Evolutionary conservation across 2,329 filamentous ascomycete genomes (phyloP), one percentile per base, ranked within the genome.

Genomic region (Aspergillus fijiensis): DNA sequence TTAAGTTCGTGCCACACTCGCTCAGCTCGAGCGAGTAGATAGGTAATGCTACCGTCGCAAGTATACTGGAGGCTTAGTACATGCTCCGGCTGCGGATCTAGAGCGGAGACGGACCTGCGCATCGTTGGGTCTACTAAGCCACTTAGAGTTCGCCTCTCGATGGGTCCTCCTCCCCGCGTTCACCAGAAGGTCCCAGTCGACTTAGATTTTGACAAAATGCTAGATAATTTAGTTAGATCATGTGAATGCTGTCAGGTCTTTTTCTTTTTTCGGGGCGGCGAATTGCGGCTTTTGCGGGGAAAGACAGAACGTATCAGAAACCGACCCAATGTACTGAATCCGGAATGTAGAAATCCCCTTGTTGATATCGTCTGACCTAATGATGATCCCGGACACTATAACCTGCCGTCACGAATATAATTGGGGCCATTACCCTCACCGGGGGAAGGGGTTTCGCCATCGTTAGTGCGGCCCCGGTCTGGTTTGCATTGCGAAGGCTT

Each of bases 261-360:
- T 64, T 68, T 64, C 55, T 63, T 63, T 68, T 63, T 65, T 64
- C 42, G 62, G 62, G 64, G 65, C 63, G 63, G 65, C 67, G 64
- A 65, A 67, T 65, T 67, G 65, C 67, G 67, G 66, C 65, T 69
- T 68, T 69, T 70, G 67, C 64, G 67, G 68, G 67, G 68, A 66
- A 70, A 67, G 42, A 51, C 60, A 63, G 60, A 63, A 54, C 67
- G 68, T 70, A 69, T 70, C 68, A 70, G 62, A 62, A 58, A 60
- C 55, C 58, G 59, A 61, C 56, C 60, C 61, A 61, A 60, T 53
- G 60, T 51, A 48, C 59, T 60, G 57, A 62, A 63, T 65, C 60
- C 60, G 60, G 61, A 65, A 64, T 62, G 57, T 59, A 64, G 62
- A 65, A 60, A 55, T 58, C 59, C 57, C 57, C 61, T 60, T 61